These are phyloP conservation scores for Paraphaeosphaeria minitans DNA, from an alignment of 2,329 filamentous ascomycete genomes.

Conservation along the genomic window DNA sequence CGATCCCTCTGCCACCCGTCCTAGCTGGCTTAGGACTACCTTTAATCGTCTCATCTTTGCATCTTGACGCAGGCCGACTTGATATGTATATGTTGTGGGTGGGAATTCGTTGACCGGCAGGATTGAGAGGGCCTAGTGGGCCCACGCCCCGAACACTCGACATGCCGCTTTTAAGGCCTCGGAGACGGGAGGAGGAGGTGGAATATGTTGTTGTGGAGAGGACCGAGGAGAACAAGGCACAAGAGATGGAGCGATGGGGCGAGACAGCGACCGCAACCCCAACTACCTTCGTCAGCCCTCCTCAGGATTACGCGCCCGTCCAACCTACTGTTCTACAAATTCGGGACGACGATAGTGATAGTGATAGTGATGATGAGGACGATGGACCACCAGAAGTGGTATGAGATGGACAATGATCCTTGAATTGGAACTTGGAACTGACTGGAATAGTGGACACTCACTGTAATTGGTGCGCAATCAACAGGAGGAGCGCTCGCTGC, in stretches of 20 bases:
- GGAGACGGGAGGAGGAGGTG: slow-evolving; percentile 26
- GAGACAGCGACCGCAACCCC: slow-evolving; percentile 21
- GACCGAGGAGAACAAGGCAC: slow-evolving; percentile 21
- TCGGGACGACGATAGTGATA: slow-evolving; percentile 18
- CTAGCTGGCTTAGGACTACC: slow-evolving; percentile 43
- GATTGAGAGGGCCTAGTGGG: slow-evolving; percentile 39
- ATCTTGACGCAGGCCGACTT: slow-evolving; percentile 29
- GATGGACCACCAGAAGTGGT: slow-evolving; percentile 26
- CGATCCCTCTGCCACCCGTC: slow-evolving; percentile 34
- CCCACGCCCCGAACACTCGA: slow-evolving; percentile 21
- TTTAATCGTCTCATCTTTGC: slow-evolving; percentile 18
- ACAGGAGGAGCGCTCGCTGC: slow-evolving; percentile 27
- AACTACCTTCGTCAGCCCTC: slow-evolving; percentile 23
- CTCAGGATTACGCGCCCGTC: slow-evolving; percentile 21
- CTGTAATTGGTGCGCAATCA: slow-evolving; percentile 20
- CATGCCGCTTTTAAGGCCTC: slow-evolving; percentile 38
- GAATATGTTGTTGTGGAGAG: slow-evolving; percentile 39
- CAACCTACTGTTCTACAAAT: slow-evolving; percentile 12
- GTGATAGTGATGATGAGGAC: slow-evolving; percentile 21
- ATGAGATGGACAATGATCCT: slow-evolving; percentile 14
- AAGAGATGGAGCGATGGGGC: slow-evolving; percentile 15
- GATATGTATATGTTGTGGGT: slow-evolving; percentile 48
- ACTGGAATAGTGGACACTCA: slow-evolving; percentile 33
- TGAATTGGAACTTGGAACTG: slow-evolving; percentile 14
- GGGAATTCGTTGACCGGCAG: slow-evolving; percentile 34